A percentile compares a stretch with the other conserved stretches of the same genome.
Conservation (phyloP, 2,329 filamentous ascomycete species). For the Neonectria coccinea region DNA sequence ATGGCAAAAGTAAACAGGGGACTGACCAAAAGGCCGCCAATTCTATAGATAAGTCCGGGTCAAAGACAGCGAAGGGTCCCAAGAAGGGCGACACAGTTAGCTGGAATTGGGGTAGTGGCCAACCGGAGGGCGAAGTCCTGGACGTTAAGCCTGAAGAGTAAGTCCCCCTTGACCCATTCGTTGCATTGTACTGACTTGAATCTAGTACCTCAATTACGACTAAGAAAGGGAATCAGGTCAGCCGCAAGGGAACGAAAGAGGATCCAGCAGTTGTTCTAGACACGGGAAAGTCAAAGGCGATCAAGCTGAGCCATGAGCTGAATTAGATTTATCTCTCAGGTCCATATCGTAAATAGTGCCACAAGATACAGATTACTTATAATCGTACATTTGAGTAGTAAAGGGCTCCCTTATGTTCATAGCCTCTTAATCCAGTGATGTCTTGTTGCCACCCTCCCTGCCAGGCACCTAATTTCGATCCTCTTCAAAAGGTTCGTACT, state of each 20-base stretch:
- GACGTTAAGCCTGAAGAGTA: constrained; percentile 58
- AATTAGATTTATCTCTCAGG: constrained; percentile 35
- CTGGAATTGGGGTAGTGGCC: constrained; percentile 60
- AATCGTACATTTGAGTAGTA: no score
- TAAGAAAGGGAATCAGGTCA: constrained; percentile 56
- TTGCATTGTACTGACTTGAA: not conserved
- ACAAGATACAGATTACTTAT: no score
- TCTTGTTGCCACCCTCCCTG: no score
- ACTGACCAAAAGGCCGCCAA: constrained; percentile 23
- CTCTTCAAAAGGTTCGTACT: no score
- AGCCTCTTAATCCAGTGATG: no score
- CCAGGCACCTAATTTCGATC: no score
- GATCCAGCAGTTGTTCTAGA: constrained; percentile 59
- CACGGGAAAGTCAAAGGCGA: constrained; percentile 56
- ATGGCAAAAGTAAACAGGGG: constrained; percentile 16
- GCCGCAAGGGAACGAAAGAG: constrained; percentile 53
- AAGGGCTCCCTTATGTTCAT: no score
- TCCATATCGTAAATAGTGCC: no score
- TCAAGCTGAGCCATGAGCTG: constrained; percentile 56
- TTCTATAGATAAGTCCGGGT: constrained; percentile 8
- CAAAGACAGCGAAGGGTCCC: constrained; percentile 48
- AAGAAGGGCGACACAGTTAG: constrained; percentile 58
- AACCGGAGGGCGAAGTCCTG: constrained; percentile 58
- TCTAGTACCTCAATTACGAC: constrained; percentile 49
- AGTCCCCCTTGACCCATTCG: constrained; percentile 20